A percentile compares a stretch with the other conserved stretches of the same genome.
These are phyloP conservation scores for Hypoxylon intermedium DNA, from an alignment of 495 filamentous ascomycete genomes.

Conservation along the genomic window DNA sequence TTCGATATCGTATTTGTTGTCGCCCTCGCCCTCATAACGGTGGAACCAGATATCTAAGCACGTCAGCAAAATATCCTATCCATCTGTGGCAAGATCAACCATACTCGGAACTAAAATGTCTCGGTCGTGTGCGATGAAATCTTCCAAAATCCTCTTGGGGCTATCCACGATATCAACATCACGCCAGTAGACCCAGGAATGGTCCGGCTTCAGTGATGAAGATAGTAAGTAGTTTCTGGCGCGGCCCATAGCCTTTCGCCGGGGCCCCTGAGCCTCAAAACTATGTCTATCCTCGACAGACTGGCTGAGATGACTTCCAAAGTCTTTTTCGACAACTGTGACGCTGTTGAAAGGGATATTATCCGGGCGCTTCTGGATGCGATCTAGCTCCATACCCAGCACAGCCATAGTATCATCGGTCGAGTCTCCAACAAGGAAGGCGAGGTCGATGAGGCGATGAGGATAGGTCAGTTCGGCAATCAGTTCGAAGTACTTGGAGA, in stretches of 20 bases:
- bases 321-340: constrained; percentile 86
- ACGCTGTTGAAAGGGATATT: constrained; percentile 83
- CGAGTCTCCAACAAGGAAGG: constrained; percentile 90
- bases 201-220: constrained; percentile 84
- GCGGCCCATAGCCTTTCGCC: constrained; percentile 86
- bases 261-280: constrained; percentile 86
- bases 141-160: constrained; percentile 85
- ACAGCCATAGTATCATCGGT: constrained; percentile 87
- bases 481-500: constrained; percentile 91
- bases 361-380: constrained; percentile 83
- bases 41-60: constrained; percentile 95
- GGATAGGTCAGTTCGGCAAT: constrained; percentile 90
- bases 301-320: constrained; percentile 73
- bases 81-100: constrained; percentile 37
- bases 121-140: constrained; percentile 90
- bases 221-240: constrained; percentile 92
- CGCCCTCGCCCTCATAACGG: constrained; percentile 77
- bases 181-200: constrained; percentile 99
- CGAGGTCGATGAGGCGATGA: constrained; percentile 93
- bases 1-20: constrained; percentile 86
- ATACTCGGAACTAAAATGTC: constrained; percentile 96
- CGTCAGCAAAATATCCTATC: constrained; percentile 38
- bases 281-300: constrained; percentile 81
- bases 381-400: constrained; percentile 80
- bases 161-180: constrained; percentile 96